Conservation (phyloP, 129 eudicot species). For the Arctium lappa region DNA sequence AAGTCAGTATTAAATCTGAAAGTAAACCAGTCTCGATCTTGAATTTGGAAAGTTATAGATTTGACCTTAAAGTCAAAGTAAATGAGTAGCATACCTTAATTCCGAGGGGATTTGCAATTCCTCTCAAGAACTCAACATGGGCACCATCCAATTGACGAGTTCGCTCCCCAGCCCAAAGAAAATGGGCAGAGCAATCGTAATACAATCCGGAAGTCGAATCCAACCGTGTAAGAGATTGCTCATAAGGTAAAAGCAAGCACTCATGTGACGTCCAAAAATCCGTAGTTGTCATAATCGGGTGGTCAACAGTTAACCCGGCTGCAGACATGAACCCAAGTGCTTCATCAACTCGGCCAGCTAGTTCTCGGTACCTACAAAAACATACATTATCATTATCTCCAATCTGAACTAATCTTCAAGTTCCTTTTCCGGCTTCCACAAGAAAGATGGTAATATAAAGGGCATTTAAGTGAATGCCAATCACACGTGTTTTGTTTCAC, state of each 20-base stretch:
- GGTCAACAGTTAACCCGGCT: constrained; percentile 68
- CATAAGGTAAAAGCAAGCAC: constrained; percentile 70
- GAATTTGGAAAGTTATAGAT: too few relatives aligned
- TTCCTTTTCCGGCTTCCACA: not conserved
- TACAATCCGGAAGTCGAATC: constrained; percentile 67
- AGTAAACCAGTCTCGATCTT: too few relatives aligned
- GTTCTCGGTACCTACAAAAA: constrained; percentile 57
- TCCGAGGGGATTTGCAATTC: constrained; percentile 75
- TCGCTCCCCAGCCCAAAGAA: constrained; percentile 74
- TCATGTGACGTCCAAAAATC: constrained; percentile 81
- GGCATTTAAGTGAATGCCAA: too few relatives aligned
- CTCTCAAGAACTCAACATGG: constrained; percentile 69
- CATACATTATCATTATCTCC: not conserved
- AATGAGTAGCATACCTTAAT: constrained; percentile 39
- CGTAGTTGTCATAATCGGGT: constrained; percentile 63
- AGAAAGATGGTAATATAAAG: not conserved
- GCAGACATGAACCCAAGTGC: constrained; percentile 82
- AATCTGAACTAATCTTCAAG: not conserved
- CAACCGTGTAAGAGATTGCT: constrained; percentile 63
- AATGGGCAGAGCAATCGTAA: constrained; percentile 76
- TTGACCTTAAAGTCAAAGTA: too few relatives aligned
- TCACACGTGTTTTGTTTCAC: too few relatives aligned
- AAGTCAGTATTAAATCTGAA: too few relatives aligned
- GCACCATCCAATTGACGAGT: constrained; percentile 79
- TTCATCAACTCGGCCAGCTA: constrained; percentile 70